Base-by-base conservation (phyloP, 768 basidiomycete genomes). In the Mycena galopus region DNA sequence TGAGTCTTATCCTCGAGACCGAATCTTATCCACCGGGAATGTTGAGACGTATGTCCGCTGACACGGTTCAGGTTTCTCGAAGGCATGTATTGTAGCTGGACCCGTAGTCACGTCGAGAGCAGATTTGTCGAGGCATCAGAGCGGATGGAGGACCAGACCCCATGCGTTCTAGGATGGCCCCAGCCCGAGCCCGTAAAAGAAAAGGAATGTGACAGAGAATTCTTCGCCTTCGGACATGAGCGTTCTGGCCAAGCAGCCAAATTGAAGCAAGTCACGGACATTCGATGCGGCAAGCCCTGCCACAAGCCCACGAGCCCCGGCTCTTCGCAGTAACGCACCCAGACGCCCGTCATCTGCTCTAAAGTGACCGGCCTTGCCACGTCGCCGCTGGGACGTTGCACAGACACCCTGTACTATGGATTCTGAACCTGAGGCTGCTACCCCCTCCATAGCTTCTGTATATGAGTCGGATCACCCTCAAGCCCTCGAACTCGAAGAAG, bases 401-500 rank as follows among this genome's bases (percentile, higher is more conserved):
- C 56, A 32, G 56, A 10, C 44, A 33, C 69, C 50, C 12, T 61
- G 32, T 47, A 66, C n/a, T n/a, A 73, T 73, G 72, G 67, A 73
- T 29, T 60, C 72, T 10, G 72, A 73, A 12, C 64, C 68, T 10
- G 72, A 73, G 8, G 59, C 68, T 37, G 73, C 62, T 47, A 73
- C 78, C 11, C 75, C 69, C 35, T 71, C 74, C 19, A 50, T 64
- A 16, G 65, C 35, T 30, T 63, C 65, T 25, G 61, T 50, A 42
- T 47, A 21, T 47, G 44, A 47, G n/a, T 73, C 65, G 47, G 71
- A 72, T 21, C 19, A 61, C 11, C 72, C 67, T 4, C 63, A 47
- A 21, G 50, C 59, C 19, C 53, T 53, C 27, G 73, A 74, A 37
- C 37, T 78, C 42, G 81, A 82, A n/a, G 53, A 62, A 27, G 89